phyloP scores from a whole-genome alignment of 768 basidiomycete genomes.

The Leucocoprinus leucothites region DNA sequence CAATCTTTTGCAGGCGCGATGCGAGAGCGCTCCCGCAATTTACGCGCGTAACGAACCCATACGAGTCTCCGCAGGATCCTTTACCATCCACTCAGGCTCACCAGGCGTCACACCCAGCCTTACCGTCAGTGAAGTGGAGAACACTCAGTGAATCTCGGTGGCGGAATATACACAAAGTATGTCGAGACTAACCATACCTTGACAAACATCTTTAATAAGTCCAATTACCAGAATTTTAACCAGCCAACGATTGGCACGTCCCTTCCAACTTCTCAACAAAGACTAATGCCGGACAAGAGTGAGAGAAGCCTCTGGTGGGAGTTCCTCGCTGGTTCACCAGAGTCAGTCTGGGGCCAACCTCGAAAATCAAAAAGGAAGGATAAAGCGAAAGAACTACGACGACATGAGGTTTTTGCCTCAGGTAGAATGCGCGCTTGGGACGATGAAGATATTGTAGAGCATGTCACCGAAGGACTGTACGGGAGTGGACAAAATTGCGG shows the following conservation, averaged over 20 bases:
- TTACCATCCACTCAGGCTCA: conserved; percentile 14
- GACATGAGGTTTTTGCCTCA: conserved; percentile 17
- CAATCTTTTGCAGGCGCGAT: conserved; percentile 54
- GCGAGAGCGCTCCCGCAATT: conserved; percentile 61
- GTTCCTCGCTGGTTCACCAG: conserved; percentile 67
- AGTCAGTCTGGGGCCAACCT: conserved; percentile 61
- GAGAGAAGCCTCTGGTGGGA: conserved; percentile 81
- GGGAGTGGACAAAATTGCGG: conserved; percentile 22
- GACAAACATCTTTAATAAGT: not conserved
- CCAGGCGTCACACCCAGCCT: conserved; percentile 26
- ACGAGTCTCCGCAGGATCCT: conserved; percentile 36
- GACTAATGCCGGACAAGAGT: conserved; percentile 63
- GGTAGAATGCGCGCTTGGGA: conserved; percentile 34
- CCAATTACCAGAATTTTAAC: conserved; percentile 50
- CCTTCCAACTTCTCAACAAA: conserved; percentile 23
- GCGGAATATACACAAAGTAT: conserved; percentile 63
- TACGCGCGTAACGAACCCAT: conserved; percentile 69
- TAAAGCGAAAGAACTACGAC: conserved; percentile 18
- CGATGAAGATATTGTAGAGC: conserved; percentile 20
- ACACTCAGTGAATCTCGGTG: conserved; percentile 53
- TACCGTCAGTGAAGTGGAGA: conserved; percentile 73
- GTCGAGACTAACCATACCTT: conserved; percentile 8
- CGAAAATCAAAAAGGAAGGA: conserved; percentile 33
- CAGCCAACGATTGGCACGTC: conserved; percentile 57
- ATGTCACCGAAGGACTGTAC: conserved; percentile 12